These are phyloP conservation scores for Lepraria neglecta DNA, from an alignment of 495 filamentous ascomycete genomes.

Conservation along the genomic window DNA sequence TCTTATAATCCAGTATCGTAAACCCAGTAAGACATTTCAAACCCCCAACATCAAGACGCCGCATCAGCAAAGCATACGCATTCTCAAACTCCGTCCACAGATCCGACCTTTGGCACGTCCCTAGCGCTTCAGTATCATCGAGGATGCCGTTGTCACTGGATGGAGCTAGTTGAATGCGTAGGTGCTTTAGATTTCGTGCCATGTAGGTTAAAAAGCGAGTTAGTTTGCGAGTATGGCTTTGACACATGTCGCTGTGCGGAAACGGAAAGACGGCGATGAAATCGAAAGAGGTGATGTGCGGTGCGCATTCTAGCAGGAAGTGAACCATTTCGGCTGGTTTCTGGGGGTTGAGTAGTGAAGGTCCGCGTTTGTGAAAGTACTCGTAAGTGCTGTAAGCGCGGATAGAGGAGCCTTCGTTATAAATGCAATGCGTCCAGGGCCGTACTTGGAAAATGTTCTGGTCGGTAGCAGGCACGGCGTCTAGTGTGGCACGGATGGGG, in stretches of 20 bases:
- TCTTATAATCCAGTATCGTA: constrained; percentile 5
- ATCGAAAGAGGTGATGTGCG: neutral
- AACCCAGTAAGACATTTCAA: neutral
- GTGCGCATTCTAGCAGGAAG: neutral
- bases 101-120: constrained; percentile 13
- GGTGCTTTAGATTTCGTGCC: neutral
- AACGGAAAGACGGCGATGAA: constrained; percentile 18
- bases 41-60: neutral
- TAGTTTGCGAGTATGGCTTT: neutral
- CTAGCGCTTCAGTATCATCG: neutral
- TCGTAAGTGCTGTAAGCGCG: constrained; percentile 17
- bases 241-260: neutral
- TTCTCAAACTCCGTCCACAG: constrained; percentile 14
- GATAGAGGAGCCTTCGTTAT: constrained; percentile 19
- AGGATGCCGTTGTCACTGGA: neutral
- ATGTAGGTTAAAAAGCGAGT: neutral
- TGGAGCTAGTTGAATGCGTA: constrained; percentile 11
- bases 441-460: neutral
- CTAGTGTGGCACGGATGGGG: neutral
- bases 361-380: constrained; percentile 7
- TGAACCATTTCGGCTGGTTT: neutral
- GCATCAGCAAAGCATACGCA: neutral
- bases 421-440: constrained; percentile 15
- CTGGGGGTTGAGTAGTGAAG: neutral
- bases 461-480: neutral